Percentiles rank a stretch among this genome's conserved stretches.
Evolutionary conservation across 2,329 filamentous ascomycete species (phyloP).

Genomic region (Talaromyces marneffei): DNA sequence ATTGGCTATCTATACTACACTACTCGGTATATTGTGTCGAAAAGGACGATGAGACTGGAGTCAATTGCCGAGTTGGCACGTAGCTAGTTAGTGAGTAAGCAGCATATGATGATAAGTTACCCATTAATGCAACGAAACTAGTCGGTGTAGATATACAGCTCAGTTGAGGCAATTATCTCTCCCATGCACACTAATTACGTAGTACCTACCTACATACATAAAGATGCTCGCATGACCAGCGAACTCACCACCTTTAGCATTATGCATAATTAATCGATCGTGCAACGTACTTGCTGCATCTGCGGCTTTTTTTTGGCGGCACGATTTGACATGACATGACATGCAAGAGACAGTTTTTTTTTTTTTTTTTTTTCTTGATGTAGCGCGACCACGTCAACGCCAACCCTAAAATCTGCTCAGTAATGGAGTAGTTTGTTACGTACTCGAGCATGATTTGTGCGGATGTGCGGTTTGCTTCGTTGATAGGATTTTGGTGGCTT

Average conservation of each 20-base stretch:
- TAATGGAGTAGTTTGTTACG: no score
- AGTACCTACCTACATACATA: neutral
- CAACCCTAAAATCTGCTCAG: neutral
- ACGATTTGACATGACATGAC: neutral
- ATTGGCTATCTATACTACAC: neutral
- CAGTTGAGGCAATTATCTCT: neutral
- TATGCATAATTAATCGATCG: neutral
- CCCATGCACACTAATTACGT: neutral
- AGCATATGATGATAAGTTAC: no score
- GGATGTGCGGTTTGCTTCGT: no score
- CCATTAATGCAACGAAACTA: neutral
- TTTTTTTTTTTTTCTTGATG: no score
- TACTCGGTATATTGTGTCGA: no score
- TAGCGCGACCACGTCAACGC: neutral
- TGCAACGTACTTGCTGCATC: neutral
- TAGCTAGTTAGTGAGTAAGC: neutral
- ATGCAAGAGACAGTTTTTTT: neutral
- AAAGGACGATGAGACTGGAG: neutral
- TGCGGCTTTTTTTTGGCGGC: slow-evolving; percentile 2
- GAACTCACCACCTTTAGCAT: neutral
- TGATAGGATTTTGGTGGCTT: neutral
- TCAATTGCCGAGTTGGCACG: neutral
- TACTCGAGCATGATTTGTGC: neutral
- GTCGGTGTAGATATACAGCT: neutral
- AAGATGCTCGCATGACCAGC: neutral